Base-by-base conservation (phyloP, 441 rosid genomes). In the Syzygium syzygioides region DNA sequence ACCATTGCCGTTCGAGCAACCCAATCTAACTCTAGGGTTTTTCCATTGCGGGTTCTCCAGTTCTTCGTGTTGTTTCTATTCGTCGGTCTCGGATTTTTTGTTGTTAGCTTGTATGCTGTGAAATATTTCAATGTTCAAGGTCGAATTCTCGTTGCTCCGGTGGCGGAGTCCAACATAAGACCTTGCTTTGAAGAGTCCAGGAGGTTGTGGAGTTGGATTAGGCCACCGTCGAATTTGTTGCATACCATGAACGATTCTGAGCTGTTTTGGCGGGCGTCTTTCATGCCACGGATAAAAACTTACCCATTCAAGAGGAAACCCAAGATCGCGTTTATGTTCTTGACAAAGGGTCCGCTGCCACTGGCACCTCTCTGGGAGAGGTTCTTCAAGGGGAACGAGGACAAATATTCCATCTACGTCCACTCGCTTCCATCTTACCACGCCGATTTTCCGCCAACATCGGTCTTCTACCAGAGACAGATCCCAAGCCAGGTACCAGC, bases 401-500 rank as follows among this genome's bases (percentile, higher is more conserved):
- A 91, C 89, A 90, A 85, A 60, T 95, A 91, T 87, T 94, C 98
- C 1, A 92, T 95, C 85, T 95, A 96, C 90, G 91, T 95, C 89
- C 98, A 96, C 88, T 88, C 98, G 5, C 86, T 91, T 89, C 98
- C 98, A 14, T 79, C 93, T 88, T 95, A 92, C 91, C 91, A 41
- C 85, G 89, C 91, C 4, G 91, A 93, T 87, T 93, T 93, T 87
- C 87, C 96, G 1, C 52, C 89, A 41, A 91, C 96, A 19, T 98
- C 99, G 1, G 95, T 94, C 84, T 96, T 98, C 91, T 91, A 94
- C 91, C 86, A 62, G 90, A 93, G 98, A 91, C 94, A 96, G 80
- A 94, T 98, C 91, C 99, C 99, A 56, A 96, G 99, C 93, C 95
- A 97, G 98, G 99, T 97, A 95, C 86, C 85, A 19, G 56, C 56